Evolutionary conservation across 2,329 filamentous ascomycete genomes (phyloP).

Genomic region (Delphinella strobiligena): DNA sequence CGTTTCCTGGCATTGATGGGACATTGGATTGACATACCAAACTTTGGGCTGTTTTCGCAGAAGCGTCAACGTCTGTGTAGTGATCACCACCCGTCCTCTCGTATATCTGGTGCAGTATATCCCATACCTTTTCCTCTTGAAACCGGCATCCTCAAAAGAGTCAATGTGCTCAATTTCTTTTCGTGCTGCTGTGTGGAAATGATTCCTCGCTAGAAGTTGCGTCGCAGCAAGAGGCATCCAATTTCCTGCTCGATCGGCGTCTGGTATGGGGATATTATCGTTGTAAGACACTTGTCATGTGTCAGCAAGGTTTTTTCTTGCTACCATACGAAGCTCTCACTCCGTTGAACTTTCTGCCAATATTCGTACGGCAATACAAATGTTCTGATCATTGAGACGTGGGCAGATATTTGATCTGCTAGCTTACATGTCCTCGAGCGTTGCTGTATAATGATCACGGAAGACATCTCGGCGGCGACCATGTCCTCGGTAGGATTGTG

Average conservation of each 20-base stretch:
- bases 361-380: neutral
- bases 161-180: constrained; percentile 21
- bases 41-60: neutral
- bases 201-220: neutral
- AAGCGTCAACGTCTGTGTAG: neutral
- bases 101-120: neutral
- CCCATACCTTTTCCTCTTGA: neutral
- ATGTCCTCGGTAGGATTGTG: constrained; percentile 40
- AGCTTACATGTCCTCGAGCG: constrained; percentile 10
- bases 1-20: neutral
- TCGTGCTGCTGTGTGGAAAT: neutral
- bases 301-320: too few species aligned
- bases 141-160: constrained; percentile 19
- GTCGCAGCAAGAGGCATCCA: neutral
- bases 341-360: neutral
- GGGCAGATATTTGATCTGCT: too few species aligned
- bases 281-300: neutral
- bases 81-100: neutral
- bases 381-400: too few species aligned
- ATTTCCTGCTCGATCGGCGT: neutral
- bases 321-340: too few species aligned
- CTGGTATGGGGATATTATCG: neutral
- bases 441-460: constrained; percentile 37
- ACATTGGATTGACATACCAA: neutral
- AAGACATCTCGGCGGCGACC: constrained; percentile 27